Conservation (phyloP, 768 basidiomycete genomes). For the Kwoniella pini region DNA sequence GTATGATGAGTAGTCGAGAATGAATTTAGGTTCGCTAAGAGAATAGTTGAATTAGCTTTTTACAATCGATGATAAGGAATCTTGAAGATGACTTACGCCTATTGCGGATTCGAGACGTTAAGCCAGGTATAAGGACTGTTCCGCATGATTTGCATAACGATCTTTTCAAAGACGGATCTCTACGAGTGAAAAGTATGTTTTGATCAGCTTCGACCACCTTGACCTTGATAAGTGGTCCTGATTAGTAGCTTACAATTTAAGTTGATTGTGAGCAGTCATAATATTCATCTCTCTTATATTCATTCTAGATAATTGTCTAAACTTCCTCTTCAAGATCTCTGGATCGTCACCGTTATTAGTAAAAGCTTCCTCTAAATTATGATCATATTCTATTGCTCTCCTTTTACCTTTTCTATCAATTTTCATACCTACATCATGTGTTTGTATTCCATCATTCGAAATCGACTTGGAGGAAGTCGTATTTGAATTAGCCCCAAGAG, state of each 20-base stretch:
- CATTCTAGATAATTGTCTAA: slow-evolving; percentile 32
- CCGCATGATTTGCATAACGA: slow-evolving; percentile 42
- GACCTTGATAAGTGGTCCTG: not conserved
- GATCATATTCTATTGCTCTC: slow-evolving; percentile 4
- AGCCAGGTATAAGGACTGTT: slow-evolving; percentile 47
- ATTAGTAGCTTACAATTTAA: slow-evolving; percentile 39
- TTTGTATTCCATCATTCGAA: not conserved
- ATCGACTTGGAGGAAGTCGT: not conserved
- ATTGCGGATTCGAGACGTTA: slow-evolving; percentile 39
- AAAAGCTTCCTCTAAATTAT: too few species aligned
- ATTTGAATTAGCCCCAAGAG: not conserved
- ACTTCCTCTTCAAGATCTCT: slow-evolving; percentile 2
- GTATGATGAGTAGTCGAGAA: slow-evolving; percentile 29
- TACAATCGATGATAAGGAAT: not conserved
- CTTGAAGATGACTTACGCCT: slow-evolving; percentile 33
- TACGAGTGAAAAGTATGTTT: slow-evolving; percentile 7
- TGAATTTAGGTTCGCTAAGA: slow-evolving; percentile 28
- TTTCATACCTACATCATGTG: not conserved
- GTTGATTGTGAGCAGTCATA: slow-evolving; percentile 47
- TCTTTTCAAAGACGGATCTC: slow-evolving; percentile 49
- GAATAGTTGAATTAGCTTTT: not conserved
- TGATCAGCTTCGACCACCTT: not conserved
- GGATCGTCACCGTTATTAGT: not conserved
- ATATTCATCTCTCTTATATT: slow-evolving; percentile 29
- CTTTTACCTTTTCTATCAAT: slow-evolving; percentile 19